A percentile compares a stretch with the other conserved stretches of the same genome.
Evolutionary conservation across 805 yeast genomes (phyloP).

Genomic region (Candida dajiaensis): DNA sequence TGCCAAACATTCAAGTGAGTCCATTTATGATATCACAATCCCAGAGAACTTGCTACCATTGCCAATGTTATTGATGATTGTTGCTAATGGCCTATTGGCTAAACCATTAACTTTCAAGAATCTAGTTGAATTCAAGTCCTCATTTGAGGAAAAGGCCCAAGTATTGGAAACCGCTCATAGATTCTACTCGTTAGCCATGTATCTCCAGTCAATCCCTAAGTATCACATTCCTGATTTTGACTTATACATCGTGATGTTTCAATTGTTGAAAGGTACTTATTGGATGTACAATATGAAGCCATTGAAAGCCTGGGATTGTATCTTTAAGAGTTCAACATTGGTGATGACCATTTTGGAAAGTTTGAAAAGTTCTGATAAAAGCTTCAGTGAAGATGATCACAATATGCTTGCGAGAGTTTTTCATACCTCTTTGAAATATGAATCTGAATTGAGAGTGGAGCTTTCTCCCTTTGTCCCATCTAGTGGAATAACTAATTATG

Average conservation of each 20-base stretch:
- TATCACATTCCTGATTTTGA: slow-evolving; percentile 12
- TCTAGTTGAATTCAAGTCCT: slow-evolving; percentile 6
- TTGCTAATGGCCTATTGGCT: slow-evolving; percentile 15
- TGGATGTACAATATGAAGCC: slow-evolving; percentile 23
- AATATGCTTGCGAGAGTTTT: slow-evolving; percentile 17
- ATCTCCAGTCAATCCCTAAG: slow-evolving; percentile 8
- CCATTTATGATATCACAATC: slow-evolving; percentile 7
- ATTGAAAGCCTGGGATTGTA: slow-evolving; percentile 16
- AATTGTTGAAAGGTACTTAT: slow-evolving; percentile 14
- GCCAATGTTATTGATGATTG: slow-evolving; percentile 9
- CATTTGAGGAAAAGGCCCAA: slow-evolving; percentile 9
- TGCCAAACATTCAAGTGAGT: not conserved
- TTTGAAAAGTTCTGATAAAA: slow-evolving; percentile 13
- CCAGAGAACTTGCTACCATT: slow-evolving; percentile 11
- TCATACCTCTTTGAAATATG: slow-evolving; percentile 21
- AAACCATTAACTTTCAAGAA: slow-evolving; percentile 15
- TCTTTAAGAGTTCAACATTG: slow-evolving; percentile 16
- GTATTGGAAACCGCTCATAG: slow-evolving; percentile 6
- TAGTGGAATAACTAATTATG: slow-evolving; percentile 21
- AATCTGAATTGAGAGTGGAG: slow-evolving; percentile 22
- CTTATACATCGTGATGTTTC: slow-evolving; percentile 12
- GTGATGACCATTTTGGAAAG: slow-evolving; percentile 18
- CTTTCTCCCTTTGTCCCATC: slow-evolving; percentile 21
- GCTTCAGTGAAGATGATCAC: slow-evolving; percentile 15
- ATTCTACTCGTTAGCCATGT: slow-evolving; percentile 9